Evolutionary conservation across 106 monocot genomes (phyloP), one percentile per base, ranked within the genome.

Genomic region (Dendrobium catenatum): DNA sequence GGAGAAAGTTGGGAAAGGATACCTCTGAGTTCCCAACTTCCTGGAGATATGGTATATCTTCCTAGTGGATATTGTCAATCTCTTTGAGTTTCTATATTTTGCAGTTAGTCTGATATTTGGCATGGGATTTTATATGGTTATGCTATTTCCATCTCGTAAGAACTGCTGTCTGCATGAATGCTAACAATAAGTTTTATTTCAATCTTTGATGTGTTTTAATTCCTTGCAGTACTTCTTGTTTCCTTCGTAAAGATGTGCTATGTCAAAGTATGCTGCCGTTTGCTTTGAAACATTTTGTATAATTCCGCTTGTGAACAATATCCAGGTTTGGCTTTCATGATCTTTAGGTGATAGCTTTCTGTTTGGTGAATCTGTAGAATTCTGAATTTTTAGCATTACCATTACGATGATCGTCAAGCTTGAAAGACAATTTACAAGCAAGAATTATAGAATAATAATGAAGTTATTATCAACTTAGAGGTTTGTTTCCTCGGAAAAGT

Each of bases 1-100:
- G 97, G 97, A 19, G 94, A 98, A 73, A 98, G 89, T 76, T 98
- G 94, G 97, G 85, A 89, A 85, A 90, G 97, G 79, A 94, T 98
- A 77, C 97, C 97, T 72, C 77, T 98, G 47, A 98, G 97, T 80
- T 83, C 92, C 55, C 87, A 94, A 81, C 97, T 98, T 80, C 97
- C 97, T 73, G 97, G 97, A 26, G 92, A 94, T 78, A 94, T 98
- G 87, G 97, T 93, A 85, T 75, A 16, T 15, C 20, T 73, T 73
- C 44, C 47, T 26, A 31, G 5, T 76, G 55, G 0, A 47, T 0
- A 7, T 74, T 43, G 19, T 17, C 37, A 6, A 5, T 17, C 37
- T 37, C 1, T 42, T 54, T 54, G 74, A 9, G 19, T 41, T 42
- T 51, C 51, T 51, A 13, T 51, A 51, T 51, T 51, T 51, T 51